Conservation (phyloP, 2,329 filamentous ascomycete genomes). For the Xylogone sp. region DNA sequence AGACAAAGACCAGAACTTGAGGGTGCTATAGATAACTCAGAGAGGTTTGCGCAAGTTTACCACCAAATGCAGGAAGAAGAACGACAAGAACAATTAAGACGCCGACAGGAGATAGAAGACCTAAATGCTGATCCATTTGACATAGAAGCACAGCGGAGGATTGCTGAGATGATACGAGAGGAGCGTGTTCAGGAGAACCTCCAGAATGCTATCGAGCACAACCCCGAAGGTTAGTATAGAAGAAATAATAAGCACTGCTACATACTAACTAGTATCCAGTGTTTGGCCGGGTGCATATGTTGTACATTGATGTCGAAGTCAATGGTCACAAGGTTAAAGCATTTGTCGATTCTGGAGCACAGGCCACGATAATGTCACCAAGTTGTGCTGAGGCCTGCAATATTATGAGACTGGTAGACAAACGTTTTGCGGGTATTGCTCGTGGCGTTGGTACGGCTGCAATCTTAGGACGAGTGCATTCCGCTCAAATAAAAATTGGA, state of each 20-base stretch:
- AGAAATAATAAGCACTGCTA: background rate
- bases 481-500: conserved; percentile 91
- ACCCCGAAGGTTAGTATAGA: conserved; percentile 75
- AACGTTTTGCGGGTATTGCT: conserved; percentile 85
- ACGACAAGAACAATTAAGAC: conserved; percentile 67
- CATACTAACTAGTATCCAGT: conserved; percentile 49
- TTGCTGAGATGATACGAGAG: conserved; percentile 96
- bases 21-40: conserved; percentile 69
- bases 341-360: conserved; percentile 93
- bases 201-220: conserved; percentile 95
- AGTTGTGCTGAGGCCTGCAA: conserved; percentile 85
- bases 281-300: conserved; percentile 91
- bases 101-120: conserved; percentile 76
- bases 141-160: conserved; percentile 82
- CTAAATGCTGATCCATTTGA: conserved; percentile 96
- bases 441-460: conserved; percentile 91
- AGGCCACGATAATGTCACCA: conserved; percentile 98
- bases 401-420: conserved; percentile 95
- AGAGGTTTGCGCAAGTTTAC: conserved; percentile 71
- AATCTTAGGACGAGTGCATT: conserved; percentile 93
- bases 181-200: conserved; percentile 93
- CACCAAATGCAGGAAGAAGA: conserved; percentile 66
- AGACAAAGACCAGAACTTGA: conserved; percentile 74
- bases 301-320: conserved; percentile 94
- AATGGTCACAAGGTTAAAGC: conserved; percentile 92